Base-by-base conservation (phyloP, 805 yeast genomes). In the Yamadazyma kitorensis region DNA sequence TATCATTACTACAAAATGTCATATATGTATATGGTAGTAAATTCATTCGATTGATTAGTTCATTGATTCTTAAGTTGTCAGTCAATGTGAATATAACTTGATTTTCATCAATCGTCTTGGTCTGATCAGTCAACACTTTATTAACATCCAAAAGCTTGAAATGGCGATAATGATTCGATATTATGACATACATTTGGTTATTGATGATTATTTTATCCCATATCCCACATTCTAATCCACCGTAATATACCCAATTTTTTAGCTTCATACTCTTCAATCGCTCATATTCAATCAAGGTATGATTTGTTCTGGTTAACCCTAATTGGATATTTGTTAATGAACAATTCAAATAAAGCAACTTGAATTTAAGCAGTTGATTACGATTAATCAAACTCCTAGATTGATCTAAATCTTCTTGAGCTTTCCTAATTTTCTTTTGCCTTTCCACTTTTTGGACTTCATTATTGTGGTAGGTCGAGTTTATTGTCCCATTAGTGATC, bases 401-500 rank as follows among this genome's bases (percentile, higher is more conserved):
- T n/a, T n/a, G n/a, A n/a, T n/a, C n/a, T n/a, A n/a, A n/a, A n/a
- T 23, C 30, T 26, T 37, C 30, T 17, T 36, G 25, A 4, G 21
- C 13, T 20, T 28, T 29, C 18, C 29, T 31, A 23, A 40, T 29
- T 31, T 37, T 29, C 29, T 30, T 29, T 17, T 36, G 45, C 18
- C 68, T 43, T 27, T 47, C 41, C 25, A 49, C 40, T 10, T 47
- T 43, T 31, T 51, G 55, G 9, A 61, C 47, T 1, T 49, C 17
- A 27, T 52, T 61, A 39, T 61, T 62, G 33, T 59, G 59, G 39
- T 63, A 58, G 4, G 40, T 46, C 10, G 27, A 18, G 2, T 15
- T 13, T 10, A 25, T n/a, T 6, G 41, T 54, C 2, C 68, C 70
- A 29, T 63, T 62, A 8, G 49, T 43, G 15, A 63, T 53, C 33